phyloP scores from a whole-genome alignment of 805 yeast species.

The Yarrowia phangngaensis region DNA sequence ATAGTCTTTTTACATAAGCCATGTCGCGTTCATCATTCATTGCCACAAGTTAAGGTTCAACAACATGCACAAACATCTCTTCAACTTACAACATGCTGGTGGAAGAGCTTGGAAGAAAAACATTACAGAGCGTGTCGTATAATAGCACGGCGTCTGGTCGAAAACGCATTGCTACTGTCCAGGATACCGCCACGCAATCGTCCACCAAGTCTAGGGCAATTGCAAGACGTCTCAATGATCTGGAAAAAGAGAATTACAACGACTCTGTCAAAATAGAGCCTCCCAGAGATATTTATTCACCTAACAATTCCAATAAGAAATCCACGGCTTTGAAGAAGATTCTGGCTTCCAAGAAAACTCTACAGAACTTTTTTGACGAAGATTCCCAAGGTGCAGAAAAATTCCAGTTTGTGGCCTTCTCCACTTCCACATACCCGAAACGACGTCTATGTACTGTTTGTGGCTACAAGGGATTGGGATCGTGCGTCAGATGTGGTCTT shows the following conservation, averaged over 20 bases:
- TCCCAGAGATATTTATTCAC: conserved; percentile 32
- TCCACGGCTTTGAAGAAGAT: conserved; percentile 36
- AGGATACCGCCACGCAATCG: conserved; percentile 17
- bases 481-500: conserved; percentile 42
- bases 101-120: conserved; percentile 21
- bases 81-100: conserved; percentile 5
- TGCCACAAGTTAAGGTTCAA: background rate
- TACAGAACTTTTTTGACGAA: conserved; percentile 43
- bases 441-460: conserved; percentile 41
- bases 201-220: conserved; percentile 31
- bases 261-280: conserved; percentile 39
- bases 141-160: conserved; percentile 13
- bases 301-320: conserved; percentile 19
- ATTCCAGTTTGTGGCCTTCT: conserved; percentile 37
- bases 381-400: conserved; percentile 39
- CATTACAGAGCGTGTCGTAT: conserved; percentile 14
- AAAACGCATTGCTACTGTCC: conserved; percentile 17
- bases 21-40: no score
- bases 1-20: no score
- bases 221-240: conserved; percentile 34
- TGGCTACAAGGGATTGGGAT: conserved; percentile 41
- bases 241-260: conserved; percentile 41
- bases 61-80: background rate
- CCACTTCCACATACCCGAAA: conserved; percentile 41
- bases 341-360: conserved; percentile 41